Percentiles rank a stretch among this genome's conserved stretches.
Evolutionary conservation across 2,329 filamentous ascomycete species (phyloP).

Genomic region (Aureobasidium sp.): DNA sequence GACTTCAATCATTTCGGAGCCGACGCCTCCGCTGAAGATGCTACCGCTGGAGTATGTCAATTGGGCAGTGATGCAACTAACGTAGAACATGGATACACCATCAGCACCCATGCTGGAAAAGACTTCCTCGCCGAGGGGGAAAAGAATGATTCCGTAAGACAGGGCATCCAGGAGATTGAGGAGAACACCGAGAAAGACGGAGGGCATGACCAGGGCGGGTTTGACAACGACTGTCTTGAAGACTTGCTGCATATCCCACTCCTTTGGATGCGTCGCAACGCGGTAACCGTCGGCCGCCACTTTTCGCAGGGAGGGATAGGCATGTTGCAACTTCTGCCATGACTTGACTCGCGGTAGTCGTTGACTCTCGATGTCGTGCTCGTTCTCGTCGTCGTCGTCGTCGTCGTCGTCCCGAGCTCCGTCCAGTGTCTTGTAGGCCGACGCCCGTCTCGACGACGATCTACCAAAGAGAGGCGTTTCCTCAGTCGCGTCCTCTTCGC

Average conservation of each 20-base stretch:
- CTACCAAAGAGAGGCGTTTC: conserved; percentile 29
- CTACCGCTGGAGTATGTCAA: conserved; percentile 83
- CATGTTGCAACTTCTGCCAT: conserved; percentile 24
- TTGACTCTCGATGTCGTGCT: conserved; percentile 21
- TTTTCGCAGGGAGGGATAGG: conserved; percentile 20
- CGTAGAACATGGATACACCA: conserved; percentile 97
- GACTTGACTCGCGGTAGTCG: conserved; percentile 15
- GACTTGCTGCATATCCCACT: conserved; percentile 61
- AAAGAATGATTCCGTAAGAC: conserved; percentile 81
- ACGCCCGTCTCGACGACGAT: background rate
- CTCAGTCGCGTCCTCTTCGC: conserved; percentile 20
- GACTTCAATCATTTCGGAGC: conserved; percentile 96
- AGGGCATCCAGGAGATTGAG: conserved; percentile 91
- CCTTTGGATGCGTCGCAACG: conserved; percentile 50
- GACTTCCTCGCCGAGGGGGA: conserved; percentile 77
- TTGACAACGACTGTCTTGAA: conserved; percentile 56
- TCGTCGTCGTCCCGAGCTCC: background rate
- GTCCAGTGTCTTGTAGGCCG: conserved; percentile 9
- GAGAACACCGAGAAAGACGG: conserved; percentile 78
- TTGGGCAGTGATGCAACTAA: conserved; percentile 92
- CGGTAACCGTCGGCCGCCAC: conserved; percentile 17
- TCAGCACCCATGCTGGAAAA: conserved; percentile 83
- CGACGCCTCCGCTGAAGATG: conserved; percentile 81
- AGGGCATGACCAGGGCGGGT: conserved; percentile 65
- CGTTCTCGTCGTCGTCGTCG: background rate